Evolutionary conservation across 169 alveolate species (phyloP).

Genomic region (Cytauxzoon felis): DNA sequence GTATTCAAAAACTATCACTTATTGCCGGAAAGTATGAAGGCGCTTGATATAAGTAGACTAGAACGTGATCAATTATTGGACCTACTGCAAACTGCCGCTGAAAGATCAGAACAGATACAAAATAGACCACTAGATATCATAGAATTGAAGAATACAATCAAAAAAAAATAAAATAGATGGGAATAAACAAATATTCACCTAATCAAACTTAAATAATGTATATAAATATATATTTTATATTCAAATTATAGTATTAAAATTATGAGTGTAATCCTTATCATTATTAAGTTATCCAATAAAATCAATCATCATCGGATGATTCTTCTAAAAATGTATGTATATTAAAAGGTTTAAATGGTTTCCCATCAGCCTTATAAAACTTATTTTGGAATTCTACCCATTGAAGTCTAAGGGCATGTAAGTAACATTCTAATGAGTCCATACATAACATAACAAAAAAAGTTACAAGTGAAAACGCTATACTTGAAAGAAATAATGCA

Average conservation of each 20-base stretch:
- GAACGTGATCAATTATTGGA: conserved; percentile 47
- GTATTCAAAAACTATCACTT: conserved; percentile 50
- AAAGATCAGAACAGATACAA: conserved; percentile 36
- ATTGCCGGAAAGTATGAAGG: conserved; percentile 55
- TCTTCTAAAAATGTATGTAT: conserved; percentile 49
- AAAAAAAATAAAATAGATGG: neutral
- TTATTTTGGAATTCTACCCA: conserved; percentile 99
- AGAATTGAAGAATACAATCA: conserved; percentile 39
- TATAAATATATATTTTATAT: neutral
- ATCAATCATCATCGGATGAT: conserved; percentile 5
- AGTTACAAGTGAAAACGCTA: conserved; percentile 88
- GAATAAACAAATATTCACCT: neutral
- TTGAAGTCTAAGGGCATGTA: conserved; percentile 98
- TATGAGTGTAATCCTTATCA: neutral
- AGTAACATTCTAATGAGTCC: conserved; percentile 98
- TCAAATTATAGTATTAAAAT: neutral
- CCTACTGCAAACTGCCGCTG: conserved; percentile 46
- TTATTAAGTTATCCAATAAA: neutral
- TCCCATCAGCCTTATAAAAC: conserved; percentile 98
- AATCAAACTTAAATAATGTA: neutral
- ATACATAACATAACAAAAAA: conserved; percentile 94
- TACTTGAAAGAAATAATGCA: conserved; percentile 73
- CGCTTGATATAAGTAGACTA: conserved; percentile 40
- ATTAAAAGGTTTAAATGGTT: conserved; percentile 85
- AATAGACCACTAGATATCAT: conserved; percentile 47